Base-by-base conservation (phyloP, 352 stramenopile species). In the Bremia lactucae region DNA sequence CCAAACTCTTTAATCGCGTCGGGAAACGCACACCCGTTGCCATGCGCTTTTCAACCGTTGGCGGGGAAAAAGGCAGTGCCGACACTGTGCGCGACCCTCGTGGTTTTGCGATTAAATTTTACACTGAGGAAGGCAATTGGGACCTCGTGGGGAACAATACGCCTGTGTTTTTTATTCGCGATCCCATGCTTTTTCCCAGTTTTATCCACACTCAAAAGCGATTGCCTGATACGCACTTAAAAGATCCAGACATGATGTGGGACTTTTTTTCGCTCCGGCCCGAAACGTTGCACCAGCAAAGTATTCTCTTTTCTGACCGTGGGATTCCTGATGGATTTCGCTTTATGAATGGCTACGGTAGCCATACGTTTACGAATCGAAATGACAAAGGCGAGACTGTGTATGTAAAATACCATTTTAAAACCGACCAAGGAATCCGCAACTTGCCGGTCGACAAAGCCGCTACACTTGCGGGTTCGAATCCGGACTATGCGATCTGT, bases 161-260 rank as follows among this genome's bases (percentile, higher is more conserved):
- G 42, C 88, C 88, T 8, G 85, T 97, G 29, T 97, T 97, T 57
- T 96, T 96, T 57, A 88, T 96, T 49, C 73, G 87, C n/a, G 87
- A 96, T 53, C 74, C 87, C 7, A 89, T 95, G 23, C 66, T 95
- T 16, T 96, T 96, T 54, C 87, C 87, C 9, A 86, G 77, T 52
- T 95, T 96, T 59, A 96, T 96, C 52, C 87, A 96, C 65, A 95
- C 87, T 37, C 85, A 95, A 59, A 96, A 96, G 65, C 73, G 86
- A 26, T 79, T 96, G 55, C 82, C 87, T n/a, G 56, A 61, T 42
- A 94, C 77, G 19, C 80, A 96, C 53, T 55, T 91, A 20, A 87
- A 91, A 36, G 76, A 95, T 36, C 59, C 63, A 26, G 68, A 96
- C 31, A 88, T 87, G 63, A 91, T 95, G 52, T 96, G 87, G 81